Conservation (phyloP, 1,139 yeast species). For the Candida buenavistaensis region DNA sequence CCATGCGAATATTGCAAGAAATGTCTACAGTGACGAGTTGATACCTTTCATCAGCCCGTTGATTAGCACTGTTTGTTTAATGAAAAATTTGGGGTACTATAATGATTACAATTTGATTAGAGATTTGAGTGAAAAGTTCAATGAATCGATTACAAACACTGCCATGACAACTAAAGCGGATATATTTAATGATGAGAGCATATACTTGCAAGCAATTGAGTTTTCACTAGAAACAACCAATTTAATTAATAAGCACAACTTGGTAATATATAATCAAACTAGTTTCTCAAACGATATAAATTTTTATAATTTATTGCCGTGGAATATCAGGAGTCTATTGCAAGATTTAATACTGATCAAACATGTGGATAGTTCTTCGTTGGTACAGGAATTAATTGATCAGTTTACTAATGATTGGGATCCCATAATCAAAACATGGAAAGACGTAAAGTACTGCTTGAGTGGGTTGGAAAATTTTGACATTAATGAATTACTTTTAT, state of each 20-base stretch:
- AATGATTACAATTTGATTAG: constrained; percentile 31
- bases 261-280: constrained; percentile 10
- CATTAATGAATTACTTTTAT: constrained; percentile 35
- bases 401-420: constrained; percentile 42
- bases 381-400: constrained; percentile 30
- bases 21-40: constrained; percentile 19
- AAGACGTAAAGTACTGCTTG: constrained; percentile 41
- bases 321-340: constrained; percentile 39
- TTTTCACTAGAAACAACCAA: constrained; percentile 41
- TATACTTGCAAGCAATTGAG: constrained; percentile 31
- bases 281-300: constrained; percentile 4
- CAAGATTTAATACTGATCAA: constrained; percentile 37
- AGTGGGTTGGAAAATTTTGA: constrained; percentile 37
- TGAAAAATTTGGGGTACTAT: constrained; percentile 37
- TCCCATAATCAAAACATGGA: constrained; percentile 35
- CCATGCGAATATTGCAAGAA: constrained; percentile 58
- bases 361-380: constrained; percentile 33
- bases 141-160: not conserved
- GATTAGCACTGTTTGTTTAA: constrained; percentile 33
- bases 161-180: constrained; percentile 19
- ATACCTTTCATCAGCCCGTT: constrained; percentile 22
- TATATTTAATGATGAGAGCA: constrained; percentile 23
- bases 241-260: constrained; percentile 18
- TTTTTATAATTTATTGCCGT: constrained; percentile 30
- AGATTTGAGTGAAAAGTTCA: constrained; percentile 29